Evolutionary conservation across 495 filamentous ascomycete genomes (phyloP).

Genomic region (Neurospora sp.): DNA sequence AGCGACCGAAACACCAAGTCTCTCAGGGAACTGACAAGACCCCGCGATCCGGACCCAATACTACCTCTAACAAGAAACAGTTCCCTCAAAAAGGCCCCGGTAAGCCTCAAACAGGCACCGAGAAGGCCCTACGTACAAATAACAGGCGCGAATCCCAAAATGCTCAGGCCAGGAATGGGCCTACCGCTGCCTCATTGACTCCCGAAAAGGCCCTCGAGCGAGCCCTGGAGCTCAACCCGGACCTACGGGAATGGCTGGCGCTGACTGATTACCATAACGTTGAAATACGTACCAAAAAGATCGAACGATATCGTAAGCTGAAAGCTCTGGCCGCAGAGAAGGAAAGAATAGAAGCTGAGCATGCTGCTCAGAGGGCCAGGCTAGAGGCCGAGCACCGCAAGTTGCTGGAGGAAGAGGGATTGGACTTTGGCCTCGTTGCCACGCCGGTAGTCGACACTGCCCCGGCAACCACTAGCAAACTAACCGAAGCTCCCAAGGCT

Average conservation of each 20-base stretch:
- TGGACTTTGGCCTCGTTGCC: constrained; percentile 11
- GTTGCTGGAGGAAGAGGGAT: constrained; percentile 20
- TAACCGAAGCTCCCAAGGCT: not conserved
- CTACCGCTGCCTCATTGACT: not conserved
- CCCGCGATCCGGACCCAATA: not conserved
- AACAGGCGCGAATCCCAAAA: not conserved
- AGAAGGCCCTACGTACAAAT: not conserved
- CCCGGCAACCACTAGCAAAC: not conserved
- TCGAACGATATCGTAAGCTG: constrained; percentile 34
- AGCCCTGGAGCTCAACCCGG: constrained; percentile 22
- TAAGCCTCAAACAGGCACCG: not conserved
- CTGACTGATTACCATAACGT: constrained; percentile 49
- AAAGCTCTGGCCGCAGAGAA: constrained; percentile 33
- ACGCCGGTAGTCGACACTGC: not conserved
- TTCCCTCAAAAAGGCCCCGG: not conserved
- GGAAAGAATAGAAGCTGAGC: constrained; percentile 26
- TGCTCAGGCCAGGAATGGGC: not conserved
- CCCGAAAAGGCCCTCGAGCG: constrained; percentile 7
- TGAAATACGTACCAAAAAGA: constrained; percentile 33
- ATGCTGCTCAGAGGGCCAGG: constrained; percentile 26
- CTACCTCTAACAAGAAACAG: not conserved
- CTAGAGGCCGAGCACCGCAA: constrained; percentile 27
- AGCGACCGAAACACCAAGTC: not conserved
- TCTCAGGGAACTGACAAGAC: not conserved
- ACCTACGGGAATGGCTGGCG: constrained; percentile 51